Conservation (phyloP, 441 rosid genomes). For the Pelargonium myrrhifolium region DNA sequence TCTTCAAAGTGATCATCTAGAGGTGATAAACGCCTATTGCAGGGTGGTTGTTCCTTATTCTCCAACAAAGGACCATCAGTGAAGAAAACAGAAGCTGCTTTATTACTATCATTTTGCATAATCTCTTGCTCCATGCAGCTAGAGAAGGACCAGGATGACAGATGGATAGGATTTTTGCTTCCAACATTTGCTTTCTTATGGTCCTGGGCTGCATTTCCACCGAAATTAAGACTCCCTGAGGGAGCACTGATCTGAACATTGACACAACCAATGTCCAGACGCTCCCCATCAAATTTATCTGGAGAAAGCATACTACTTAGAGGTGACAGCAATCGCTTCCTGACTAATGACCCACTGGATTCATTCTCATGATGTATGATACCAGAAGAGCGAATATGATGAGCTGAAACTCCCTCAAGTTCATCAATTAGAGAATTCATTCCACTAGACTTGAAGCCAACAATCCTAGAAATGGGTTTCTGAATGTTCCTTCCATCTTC, state of each 20-base stretch:
- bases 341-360: constrained; percentile 47
- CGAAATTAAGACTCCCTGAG: constrained; percentile 23
- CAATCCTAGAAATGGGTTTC: constrained; percentile 61
- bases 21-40: constrained; percentile 32
- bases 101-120: constrained; percentile 24
- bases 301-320: constrained; percentile 50
- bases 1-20: constrained; percentile 31
- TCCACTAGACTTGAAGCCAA: constrained; percentile 66
- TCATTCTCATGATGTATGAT: constrained; percentile 36
- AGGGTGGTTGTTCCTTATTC: constrained; percentile 24
- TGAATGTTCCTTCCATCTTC: constrained; percentile 30
- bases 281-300: constrained; percentile 47
- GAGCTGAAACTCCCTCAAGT: constrained; percentile 31
- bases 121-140: constrained; percentile 40
- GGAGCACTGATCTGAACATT: constrained; percentile 34
- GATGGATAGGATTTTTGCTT: constrained; percentile 26
- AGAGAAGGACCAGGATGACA: constrained; percentile 41
- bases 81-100: constrained; percentile 39
- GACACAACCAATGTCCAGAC: constrained; percentile 45
- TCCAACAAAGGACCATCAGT: constrained; percentile 75
- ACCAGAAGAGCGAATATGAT: constrained; percentile 32
- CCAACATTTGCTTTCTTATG: constrained; percentile 54
- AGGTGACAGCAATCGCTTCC: constrained; percentile 73
- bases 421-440: constrained; percentile 24
- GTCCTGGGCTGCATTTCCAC: constrained; percentile 39